Evolutionary conservation across 176 grass and related monocot genomes (phyloP), one percentile per base, ranked within the genome.

Genomic region (Hsuehochloa calcarea): DNA sequence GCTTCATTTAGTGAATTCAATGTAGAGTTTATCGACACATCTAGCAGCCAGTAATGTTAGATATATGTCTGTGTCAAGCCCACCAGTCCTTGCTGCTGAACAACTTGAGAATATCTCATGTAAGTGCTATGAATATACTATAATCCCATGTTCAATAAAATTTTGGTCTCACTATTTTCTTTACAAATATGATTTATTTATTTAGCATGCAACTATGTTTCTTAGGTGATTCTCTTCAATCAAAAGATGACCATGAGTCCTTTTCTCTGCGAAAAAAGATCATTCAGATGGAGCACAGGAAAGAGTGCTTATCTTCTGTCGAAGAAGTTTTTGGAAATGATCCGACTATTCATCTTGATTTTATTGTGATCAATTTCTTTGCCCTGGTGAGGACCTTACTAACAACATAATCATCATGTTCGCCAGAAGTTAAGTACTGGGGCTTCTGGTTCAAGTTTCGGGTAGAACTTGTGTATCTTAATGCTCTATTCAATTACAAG

Each of bases 331-430:
- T 97, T 85, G 93, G 93, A 85, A 90, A 90, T 45, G 62, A 88
- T 58, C 49, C 78, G 10, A 90, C 44, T 52, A 79, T 65, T 9
- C 31, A 78, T 71, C 80, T 68, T 8, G 93, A 97, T 86, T 95
- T 95, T 77, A 88, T 95, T 77, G 76, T 65, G 25, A 95, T 93
- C 55, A 97, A 97, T 87, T 97, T 97, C 80, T 97, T 97, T 72
- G 93, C 95, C 13, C 84, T 97, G 87, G 95, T 95, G 74, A 86
- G 44, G 20, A 40, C 8, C 38, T 25, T 44, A 74, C 34, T 77
- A 70, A 8, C 12, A 85, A 11, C 6, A 3, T 46, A 39, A 14
- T n/a, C 68, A 61, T 60, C 55, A 34, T 34, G 31, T 34, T 34
- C 31, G 2, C 31, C 45, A 46, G 0, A 60, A 46, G 16, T 72